phyloP scores from a whole-genome alignment of 805 yeast species.

The Zygotorulaspora sp. region DNA sequence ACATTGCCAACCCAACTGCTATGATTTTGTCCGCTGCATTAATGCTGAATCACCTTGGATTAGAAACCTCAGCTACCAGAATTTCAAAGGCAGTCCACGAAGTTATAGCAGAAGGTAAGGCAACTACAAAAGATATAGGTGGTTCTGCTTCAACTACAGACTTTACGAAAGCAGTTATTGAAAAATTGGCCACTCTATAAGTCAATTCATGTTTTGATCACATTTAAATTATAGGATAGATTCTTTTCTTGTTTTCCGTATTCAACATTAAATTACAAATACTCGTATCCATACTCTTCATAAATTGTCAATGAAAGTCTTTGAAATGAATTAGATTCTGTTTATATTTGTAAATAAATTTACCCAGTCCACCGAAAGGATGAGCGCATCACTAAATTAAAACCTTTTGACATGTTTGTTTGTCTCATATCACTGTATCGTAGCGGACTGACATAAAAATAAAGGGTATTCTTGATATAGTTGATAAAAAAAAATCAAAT shows the following conservation, averaged over 20 bases:
- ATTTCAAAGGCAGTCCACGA: constrained; percentile 85
- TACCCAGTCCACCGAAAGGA: too few relatives aligned
- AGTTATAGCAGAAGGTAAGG: constrained; percentile 83
- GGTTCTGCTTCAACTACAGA: constrained; percentile 87
- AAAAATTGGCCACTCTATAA: constrained; percentile 44
- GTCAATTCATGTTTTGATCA: background rate
- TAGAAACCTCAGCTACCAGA: constrained; percentile 77
- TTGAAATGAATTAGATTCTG: background rate
- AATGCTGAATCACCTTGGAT: constrained; percentile 93
- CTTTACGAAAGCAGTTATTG: constrained; percentile 86
- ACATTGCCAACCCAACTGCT: constrained; percentile 97
- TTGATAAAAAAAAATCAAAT: too few relatives aligned
- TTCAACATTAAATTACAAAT: too few relatives aligned
- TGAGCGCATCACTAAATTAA: too few relatives aligned
- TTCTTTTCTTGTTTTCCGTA: constrained; percentile 2
- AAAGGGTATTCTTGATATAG: too few relatives aligned
- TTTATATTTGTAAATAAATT: too few relatives aligned
- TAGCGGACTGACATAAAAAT: too few relatives aligned
- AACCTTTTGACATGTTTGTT: too few relatives aligned
- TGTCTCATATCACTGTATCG: too few relatives aligned
- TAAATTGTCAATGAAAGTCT: background rate
- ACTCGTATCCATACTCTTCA: background rate
- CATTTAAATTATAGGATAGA: background rate
- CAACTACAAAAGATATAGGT: constrained; percentile 86
- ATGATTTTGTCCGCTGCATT: constrained; percentile 87